Conservation (phyloP, 805 yeast genomes). For the Saccharomycopsis amapae region DNA sequence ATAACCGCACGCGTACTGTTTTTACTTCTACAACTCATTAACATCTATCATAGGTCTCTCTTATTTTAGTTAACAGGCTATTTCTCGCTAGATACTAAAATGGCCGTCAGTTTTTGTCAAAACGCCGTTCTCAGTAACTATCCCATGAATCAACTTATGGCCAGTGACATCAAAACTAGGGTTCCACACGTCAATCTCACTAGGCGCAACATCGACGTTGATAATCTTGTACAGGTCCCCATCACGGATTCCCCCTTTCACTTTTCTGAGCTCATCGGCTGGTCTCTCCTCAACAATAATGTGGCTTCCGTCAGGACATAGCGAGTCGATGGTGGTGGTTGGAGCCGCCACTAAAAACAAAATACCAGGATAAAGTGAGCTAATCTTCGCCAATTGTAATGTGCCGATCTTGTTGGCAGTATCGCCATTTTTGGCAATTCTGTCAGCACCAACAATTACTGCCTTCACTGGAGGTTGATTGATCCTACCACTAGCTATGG, state of each 20-base stretch:
- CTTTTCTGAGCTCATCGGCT: constrained; percentile 63
- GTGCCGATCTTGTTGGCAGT: constrained; percentile 97
- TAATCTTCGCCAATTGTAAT: constrained; percentile 72
- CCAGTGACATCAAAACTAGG: constrained; percentile 97
- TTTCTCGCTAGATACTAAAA: background rate
- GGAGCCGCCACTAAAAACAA: constrained; percentile 95
- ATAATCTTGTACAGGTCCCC: constrained; percentile 30
- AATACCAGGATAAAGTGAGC: constrained; percentile 56
- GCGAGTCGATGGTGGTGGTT: constrained; percentile 75
- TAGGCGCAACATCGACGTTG: constrained; percentile 77
- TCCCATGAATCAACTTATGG: constrained; percentile 71
- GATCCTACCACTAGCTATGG: constrained; percentile 27
- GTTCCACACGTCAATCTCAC: constrained; percentile 83
- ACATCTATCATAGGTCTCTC: too few species aligned
- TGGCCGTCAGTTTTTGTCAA: constrained; percentile 37
- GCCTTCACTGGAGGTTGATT: constrained; percentile 63
- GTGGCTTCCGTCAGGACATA: constrained; percentile 58
- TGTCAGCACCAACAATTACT: constrained; percentile 90
- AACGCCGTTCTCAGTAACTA: constrained; percentile 74
- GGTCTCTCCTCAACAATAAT: constrained; percentile 89
- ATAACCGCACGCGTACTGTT: too few species aligned
- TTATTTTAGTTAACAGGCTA: too few species aligned
- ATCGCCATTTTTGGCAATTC: constrained; percentile 90
- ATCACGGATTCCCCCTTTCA: constrained; percentile 51
- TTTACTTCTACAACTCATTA: too few species aligned